Conservation (phyloP, 2,329 filamentous ascomycete genomes). For the Chaetomiaceae sp. region DNA sequence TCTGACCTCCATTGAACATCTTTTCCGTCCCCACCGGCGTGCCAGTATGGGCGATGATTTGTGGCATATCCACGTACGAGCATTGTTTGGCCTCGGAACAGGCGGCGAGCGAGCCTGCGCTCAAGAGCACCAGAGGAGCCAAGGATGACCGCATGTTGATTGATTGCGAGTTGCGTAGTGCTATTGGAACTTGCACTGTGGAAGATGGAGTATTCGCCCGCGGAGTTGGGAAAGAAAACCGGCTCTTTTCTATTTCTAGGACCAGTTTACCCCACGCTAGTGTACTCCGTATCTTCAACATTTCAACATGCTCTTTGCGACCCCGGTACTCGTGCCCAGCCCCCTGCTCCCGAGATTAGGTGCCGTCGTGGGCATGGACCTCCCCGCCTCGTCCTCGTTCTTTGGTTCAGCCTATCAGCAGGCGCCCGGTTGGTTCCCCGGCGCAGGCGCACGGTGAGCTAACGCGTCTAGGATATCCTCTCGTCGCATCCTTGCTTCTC, state of each 20-base stretch:
- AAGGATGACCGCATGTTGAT: background rate
- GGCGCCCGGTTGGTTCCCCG: background rate
- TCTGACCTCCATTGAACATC: slow-evolving; percentile 8
- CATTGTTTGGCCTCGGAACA: background rate
- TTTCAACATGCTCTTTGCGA: background rate
- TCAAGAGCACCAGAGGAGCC: slow-evolving; percentile 1
- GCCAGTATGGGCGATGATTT: slow-evolving; percentile 9
- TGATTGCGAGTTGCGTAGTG: background rate
- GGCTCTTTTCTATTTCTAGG: background rate
- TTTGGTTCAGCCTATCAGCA: background rate
- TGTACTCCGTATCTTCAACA: too few relatives aligned
- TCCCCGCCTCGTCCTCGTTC: background rate
- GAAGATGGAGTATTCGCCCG: background rate
- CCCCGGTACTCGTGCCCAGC: background rate
- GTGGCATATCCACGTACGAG: background rate
- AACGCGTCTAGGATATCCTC: background rate
- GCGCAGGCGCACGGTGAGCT: background rate
- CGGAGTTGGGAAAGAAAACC: background rate
- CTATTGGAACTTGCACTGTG: background rate
- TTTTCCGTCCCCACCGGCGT: background rate
- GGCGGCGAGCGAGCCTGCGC: background rate
- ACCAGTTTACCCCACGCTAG: background rate
- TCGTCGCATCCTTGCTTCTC: background rate
- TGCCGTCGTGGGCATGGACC: background rate
- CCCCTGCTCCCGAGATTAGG: background rate